Evolutionary conservation across 2,329 filamentous ascomycete species (phyloP).

Genomic region (Lasiodiplodia citricola): DNA sequence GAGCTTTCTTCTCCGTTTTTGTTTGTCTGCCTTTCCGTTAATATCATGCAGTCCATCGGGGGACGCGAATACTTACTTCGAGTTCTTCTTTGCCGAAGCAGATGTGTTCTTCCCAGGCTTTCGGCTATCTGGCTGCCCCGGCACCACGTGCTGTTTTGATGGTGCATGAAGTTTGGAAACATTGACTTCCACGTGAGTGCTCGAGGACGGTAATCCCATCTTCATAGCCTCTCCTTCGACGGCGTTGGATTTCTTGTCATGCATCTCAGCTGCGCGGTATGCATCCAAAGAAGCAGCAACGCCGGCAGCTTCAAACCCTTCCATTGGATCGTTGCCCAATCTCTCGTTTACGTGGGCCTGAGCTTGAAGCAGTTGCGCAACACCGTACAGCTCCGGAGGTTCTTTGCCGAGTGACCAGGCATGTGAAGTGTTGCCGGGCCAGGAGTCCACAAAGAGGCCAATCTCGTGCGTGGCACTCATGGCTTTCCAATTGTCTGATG

Average conservation of each 20-base stretch:
- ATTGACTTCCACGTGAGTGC: constrained; percentile 32
- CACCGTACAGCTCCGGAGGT: constrained; percentile 61
- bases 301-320: constrained; percentile 35
- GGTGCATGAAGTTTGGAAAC: constrained; percentile 16
- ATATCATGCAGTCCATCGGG: too few relatives aligned
- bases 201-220: constrained; percentile 48
- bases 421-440: constrained; percentile 65
- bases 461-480: constrained; percentile 78
- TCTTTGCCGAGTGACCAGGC: constrained; percentile 69
- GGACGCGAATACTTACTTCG: background rate
- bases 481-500: constrained; percentile 67
- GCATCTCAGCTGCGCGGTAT: constrained; percentile 33
- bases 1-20: background rate
- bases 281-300: constrained; percentile 24
- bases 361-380: constrained; percentile 61
- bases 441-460: constrained; percentile 71
- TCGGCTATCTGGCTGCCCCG: background rate
- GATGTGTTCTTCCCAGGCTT: background rate
- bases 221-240: constrained; percentile 32
- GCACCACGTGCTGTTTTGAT: background rate
- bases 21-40: background rate
- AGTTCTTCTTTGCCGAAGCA: background rate
- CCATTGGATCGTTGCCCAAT: constrained; percentile 29
- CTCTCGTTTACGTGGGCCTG: constrained; percentile 58
- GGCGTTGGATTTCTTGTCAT: constrained; percentile 34